Base-by-base conservation (phyloP, 495 filamentous ascomycete genomes). In the Schizothecium vesticola region DNA sequence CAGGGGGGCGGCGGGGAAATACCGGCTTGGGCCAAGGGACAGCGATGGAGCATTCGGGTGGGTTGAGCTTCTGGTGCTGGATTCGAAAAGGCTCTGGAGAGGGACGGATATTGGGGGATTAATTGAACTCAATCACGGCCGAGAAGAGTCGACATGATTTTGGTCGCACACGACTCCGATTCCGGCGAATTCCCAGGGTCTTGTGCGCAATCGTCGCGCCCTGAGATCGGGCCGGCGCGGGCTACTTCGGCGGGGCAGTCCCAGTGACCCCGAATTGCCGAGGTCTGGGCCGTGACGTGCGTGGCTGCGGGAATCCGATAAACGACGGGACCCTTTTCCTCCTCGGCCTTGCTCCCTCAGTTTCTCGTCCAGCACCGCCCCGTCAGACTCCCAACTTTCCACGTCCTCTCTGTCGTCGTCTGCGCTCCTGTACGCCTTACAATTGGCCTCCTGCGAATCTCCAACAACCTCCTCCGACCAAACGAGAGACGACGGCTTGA, bases 231-330 rank as follows among this genome's bases (percentile, higher is more conserved):
- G 43, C 43, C 43, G 43, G 43, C 43, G 16, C 31, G 31, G 31
- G 31, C 3, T 33, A 11, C 31, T 12, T 33, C 31, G 43, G 36
- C 36, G 36, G 36, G 43, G 43, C 43, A 51, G 43, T 51, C 7
- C 43, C 43, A 51, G 29, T 59, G 70, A 67, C 36, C 28, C 72
- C 68, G 56, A 75, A 73, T 75, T 77, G 75, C 75, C 75, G 75
- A 77, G 75, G 75, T 72, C 65, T 69, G 28, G 61, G 58, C 62
- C 69, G 69, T 76, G 74, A 76, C 72, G 74, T 76, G 69, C 66
- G 67, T 77, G 70, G 75, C 74, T 73, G 59, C 55, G 24, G 22
- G 26, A 31, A 26, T 24, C 36, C 25, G 63, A 58, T 25, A 56
- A 28, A 43, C 63, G 22, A 26, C 58, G 26, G 43, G 66, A 21